phyloP scores from a whole-genome alignment of 108 stramenopile species.

The Cyclostephanos tholiformis region DNA sequence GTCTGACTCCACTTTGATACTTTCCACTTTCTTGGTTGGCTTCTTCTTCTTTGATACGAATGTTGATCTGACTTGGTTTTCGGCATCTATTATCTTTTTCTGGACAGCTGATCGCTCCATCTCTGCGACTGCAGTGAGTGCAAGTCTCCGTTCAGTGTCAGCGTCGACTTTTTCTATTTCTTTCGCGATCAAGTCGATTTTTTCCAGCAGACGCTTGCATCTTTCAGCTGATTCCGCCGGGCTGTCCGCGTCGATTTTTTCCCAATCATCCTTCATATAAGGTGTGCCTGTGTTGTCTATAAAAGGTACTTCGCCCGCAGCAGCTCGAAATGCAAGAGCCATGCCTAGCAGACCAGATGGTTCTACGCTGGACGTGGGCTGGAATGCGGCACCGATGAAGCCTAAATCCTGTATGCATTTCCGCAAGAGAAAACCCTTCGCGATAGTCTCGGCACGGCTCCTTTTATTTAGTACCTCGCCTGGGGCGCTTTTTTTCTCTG shows the following conservation, averaged over 20 bases:
- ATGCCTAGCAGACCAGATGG: constrained; percentile 75
- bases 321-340: constrained; percentile 87
- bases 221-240: constrained; percentile 62
- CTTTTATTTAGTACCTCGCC: constrained; percentile 54
- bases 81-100: constrained; percentile 27
- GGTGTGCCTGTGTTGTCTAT: constrained; percentile 55
- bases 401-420: constrained; percentile 56
- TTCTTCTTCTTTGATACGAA: constrained; percentile 17
- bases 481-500: constrained; percentile 33
- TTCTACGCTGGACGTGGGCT: constrained; percentile 70
- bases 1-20: not conserved
- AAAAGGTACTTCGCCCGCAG: constrained; percentile 78
- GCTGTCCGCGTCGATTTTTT: constrained; percentile 61
- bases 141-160: constrained; percentile 24
- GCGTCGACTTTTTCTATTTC: constrained; percentile 43
- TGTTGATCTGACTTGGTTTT: constrained; percentile 15
- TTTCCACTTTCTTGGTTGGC: not conserved
- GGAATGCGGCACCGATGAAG: constrained; percentile 53
- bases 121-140: constrained; percentile 26
- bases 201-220: constrained; percentile 49
- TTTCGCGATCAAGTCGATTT: constrained; percentile 38
- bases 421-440: constrained; percentile 70
- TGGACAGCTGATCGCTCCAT: constrained; percentile 14
- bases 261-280: constrained; percentile 59
- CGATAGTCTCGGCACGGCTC: constrained; percentile 72